These are phyloP conservation scores for Hypsizygus ulmarius DNA, from an alignment of 1,284 basidiomycete species.

Conservation along the genomic window DNA sequence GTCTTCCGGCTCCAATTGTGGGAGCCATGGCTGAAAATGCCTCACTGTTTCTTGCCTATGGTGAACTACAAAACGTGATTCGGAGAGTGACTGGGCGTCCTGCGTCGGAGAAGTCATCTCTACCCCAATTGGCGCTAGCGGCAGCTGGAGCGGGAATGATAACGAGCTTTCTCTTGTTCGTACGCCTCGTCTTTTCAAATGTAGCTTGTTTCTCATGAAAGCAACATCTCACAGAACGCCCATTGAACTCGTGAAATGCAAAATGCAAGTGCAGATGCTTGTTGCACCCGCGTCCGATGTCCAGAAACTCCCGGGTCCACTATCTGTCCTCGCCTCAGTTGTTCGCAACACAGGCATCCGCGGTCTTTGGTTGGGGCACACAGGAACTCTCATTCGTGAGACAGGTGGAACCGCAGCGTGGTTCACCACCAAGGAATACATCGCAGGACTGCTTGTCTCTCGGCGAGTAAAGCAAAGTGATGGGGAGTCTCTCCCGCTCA, in stretches of 20 bases:
- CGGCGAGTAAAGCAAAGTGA: conserved; percentile 29
- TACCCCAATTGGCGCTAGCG: conserved; percentile 75
- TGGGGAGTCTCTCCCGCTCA: conserved; percentile 3
- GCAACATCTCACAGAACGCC: conserved; percentile 63
- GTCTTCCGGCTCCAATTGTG: conserved; percentile 86
- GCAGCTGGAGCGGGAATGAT: conserved; percentile 84
- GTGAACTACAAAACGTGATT: conserved; percentile 76
- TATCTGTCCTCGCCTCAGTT: conserved; percentile 65
- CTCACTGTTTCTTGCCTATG: conserved; percentile 85
- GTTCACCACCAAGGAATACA: conserved; percentile 88
- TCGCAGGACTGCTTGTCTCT: conserved; percentile 58
- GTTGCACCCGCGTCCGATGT: conserved; percentile 20
- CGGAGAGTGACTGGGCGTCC: conserved; percentile 21
- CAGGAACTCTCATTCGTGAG: conserved; percentile 92
- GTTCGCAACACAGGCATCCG: conserved; percentile 69
- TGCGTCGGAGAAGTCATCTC: conserved; percentile 26
- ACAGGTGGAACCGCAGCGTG: conserved; percentile 90
- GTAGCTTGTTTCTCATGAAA: not conserved
- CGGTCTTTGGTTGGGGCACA: conserved; percentile 95
- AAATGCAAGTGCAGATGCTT: conserved; percentile 95
- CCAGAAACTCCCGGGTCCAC: conserved; percentile 56
- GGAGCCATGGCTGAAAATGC: conserved; percentile 96
- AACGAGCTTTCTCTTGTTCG: conserved; percentile 84
- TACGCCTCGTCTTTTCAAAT: conserved; percentile 18
- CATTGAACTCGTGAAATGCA: conserved; percentile 95